These are phyloP conservation scores for Sanghuangporus baumii DNA, from an alignment of 1,284 basidiomycete genomes.

Conservation along the genomic window DNA sequence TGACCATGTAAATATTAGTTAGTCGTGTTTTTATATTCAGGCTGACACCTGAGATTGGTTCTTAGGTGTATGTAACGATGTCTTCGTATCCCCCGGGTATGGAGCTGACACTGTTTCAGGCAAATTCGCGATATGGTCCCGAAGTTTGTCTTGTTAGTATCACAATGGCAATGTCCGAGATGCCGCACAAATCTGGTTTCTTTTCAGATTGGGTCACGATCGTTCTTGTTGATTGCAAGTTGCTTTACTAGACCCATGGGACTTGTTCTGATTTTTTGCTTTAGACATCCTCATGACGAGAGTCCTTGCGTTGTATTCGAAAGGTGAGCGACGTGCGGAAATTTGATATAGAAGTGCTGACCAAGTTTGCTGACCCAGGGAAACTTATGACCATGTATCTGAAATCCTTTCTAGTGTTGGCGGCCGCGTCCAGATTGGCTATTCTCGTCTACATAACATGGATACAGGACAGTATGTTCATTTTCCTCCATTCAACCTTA, in stretches of 20 bases:
- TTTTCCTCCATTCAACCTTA: neutral
- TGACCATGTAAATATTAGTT: neutral
- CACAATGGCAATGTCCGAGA: neutral
- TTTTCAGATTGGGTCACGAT: neutral
- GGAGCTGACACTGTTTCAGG: neutral
- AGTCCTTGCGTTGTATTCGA: neutral
- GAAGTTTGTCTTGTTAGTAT: neutral
- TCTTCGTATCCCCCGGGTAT: neutral
- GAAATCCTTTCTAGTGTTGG: neutral
- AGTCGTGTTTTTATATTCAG: neutral
- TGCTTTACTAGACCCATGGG: neutral
- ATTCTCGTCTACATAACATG: neutral
- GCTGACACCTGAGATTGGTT: neutral
- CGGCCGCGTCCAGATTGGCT: neutral
- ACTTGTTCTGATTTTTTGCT: neutral
- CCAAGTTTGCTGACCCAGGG: neutral
- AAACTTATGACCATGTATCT: neutral
- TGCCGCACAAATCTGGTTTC: neutral
- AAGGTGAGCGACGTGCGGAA: neutral
- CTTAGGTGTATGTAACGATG: neutral
- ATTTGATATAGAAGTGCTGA: neutral
- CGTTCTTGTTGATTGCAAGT: neutral
- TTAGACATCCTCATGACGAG: slow-evolving; percentile 1
- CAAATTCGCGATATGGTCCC: neutral
- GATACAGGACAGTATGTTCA: neutral